A percentile compares a stretch with the other conserved stretches of the same genome.
Evolutionary conservation across 208 protist species (phyloP).

Genomic region (Trypanosoma vivax): DNA sequence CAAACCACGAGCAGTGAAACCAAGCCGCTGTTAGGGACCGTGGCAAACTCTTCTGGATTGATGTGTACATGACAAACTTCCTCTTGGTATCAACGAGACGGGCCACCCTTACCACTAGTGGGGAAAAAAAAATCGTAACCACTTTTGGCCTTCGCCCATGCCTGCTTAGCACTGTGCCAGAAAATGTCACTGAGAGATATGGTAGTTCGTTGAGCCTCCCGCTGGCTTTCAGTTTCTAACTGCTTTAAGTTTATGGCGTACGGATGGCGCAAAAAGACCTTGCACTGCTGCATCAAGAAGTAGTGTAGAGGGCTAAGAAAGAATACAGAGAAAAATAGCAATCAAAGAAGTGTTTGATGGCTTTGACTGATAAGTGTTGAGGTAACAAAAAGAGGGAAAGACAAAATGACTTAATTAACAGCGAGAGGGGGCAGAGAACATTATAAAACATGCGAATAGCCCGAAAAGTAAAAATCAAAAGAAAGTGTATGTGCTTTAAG

Average conservation of each 20-base stretch:
- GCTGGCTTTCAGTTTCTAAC: constrained; percentile 5
- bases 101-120: constrained; percentile 13
- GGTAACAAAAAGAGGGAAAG: too few relatives aligned
- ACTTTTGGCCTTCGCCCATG: constrained; percentile 13
- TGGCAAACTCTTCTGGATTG: too few relatives aligned
- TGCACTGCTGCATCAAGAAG: constrained; percentile 14
- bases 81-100: constrained; percentile 6
- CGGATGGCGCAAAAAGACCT: constrained; percentile 21
- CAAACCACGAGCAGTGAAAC: too few relatives aligned
- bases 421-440: too few relatives aligned
- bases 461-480: constrained; percentile 18
- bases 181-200: constrained; percentile 5
- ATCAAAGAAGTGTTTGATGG: too few relatives aligned
- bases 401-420: too few relatives aligned
- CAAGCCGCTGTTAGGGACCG: too few relatives aligned
- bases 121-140: constrained; percentile 16
- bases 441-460: too few relatives aligned
- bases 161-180: background rate
- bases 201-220: background rate
- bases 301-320: too few relatives aligned
- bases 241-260: constrained; percentile 44
- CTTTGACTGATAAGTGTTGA: too few relatives aligned
- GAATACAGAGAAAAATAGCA: too few relatives aligned
- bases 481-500: constrained; percentile 14
- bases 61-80: too few relatives aligned